Evolutionary conservation across 1,284 basidiomycete species (phyloP), one percentile per base, ranked within the genome.

Genomic region (Pyrrhoderma lamaoense): DNA sequence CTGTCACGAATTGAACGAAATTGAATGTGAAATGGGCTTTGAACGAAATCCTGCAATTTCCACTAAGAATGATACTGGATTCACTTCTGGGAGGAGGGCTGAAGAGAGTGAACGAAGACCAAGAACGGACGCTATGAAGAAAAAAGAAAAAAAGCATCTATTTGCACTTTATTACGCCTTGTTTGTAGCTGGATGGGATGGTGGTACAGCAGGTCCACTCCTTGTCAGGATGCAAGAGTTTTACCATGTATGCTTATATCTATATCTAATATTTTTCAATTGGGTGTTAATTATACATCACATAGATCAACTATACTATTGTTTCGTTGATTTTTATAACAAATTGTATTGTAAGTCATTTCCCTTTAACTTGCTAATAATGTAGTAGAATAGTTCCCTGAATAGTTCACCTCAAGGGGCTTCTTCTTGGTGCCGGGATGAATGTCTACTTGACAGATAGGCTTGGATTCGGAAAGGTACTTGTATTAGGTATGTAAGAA

Each of bases 371-470:
- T 43, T 16, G 40, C 14, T 14, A 8, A 18, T 44, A 22, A 1
- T 16, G 8, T 18, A 4, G 3, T n/a, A 22, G 11, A 5, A 19
- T 35, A 23, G n/a, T 21, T n/a, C 8, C 14, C 25, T 22, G 16
- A n/a, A 11, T 18, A 18, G n/a, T 31, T 18, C n/a, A 35, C 45
- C 18, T 45, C 2, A 22, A 57, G 55, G 55, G 55, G 1, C 54
- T 51, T 19, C 23, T 58, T 39, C 11, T 39, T 16, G 57, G 57
- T 11, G 58, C 58, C 3, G 42, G 54, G 27, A 50, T 56, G 36
- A 64, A 64, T 45, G 60, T 67, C 19, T 64, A 55, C 47, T 45
- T 67, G 43, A 67, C 61, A 1, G 65, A 66, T 38, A 57, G 59
- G 11, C 50, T 64, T 19, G 65, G 64, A 1, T 65, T 69, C 52